Evolutionary conservation across 257 asterid genomes (phyloP).

Genomic region (Eustoma russellianum): DNA sequence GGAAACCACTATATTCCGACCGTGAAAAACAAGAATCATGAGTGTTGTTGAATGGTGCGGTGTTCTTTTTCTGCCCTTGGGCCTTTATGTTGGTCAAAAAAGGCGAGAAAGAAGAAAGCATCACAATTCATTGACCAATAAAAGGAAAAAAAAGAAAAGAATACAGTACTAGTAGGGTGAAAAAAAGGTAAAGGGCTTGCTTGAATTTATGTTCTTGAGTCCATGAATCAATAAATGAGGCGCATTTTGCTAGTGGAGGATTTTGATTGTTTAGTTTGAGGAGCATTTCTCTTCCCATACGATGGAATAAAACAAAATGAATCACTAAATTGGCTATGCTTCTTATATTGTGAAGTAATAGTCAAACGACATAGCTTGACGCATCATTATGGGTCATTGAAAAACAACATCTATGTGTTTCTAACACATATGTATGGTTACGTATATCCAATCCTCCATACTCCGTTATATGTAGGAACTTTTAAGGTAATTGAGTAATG

Average conservation of each 20-base stretch:
- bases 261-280: constrained; percentile 16
- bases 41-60: neutral
- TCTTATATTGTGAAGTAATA: no score
- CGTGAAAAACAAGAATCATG: constrained; percentile 5
- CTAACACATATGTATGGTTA: no score
- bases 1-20: constrained; percentile 13
- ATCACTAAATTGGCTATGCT: no score
- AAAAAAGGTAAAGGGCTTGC: constrained; percentile 22
- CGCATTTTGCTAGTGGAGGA: constrained; percentile 32
- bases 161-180: neutral
- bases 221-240: constrained; percentile 13
- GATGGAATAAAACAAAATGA: no score
- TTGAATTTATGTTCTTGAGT: neutral
- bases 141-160: neutral
- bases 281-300: no score
- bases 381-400: no score
- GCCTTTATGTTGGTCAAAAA: constrained; percentile 41
- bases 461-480: no score
- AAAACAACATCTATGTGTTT: no score
- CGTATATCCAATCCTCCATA: no score
- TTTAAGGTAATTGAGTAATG: no score
- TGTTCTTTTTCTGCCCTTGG: constrained; percentile 7
- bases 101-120: constrained; percentile 22
- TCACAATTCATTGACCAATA: constrained; percentile 23
- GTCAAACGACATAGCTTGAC: no score